Base-by-base conservation (phyloP, 2,329 filamentous ascomycete species). In the Hypoxylon sp. region DNA sequence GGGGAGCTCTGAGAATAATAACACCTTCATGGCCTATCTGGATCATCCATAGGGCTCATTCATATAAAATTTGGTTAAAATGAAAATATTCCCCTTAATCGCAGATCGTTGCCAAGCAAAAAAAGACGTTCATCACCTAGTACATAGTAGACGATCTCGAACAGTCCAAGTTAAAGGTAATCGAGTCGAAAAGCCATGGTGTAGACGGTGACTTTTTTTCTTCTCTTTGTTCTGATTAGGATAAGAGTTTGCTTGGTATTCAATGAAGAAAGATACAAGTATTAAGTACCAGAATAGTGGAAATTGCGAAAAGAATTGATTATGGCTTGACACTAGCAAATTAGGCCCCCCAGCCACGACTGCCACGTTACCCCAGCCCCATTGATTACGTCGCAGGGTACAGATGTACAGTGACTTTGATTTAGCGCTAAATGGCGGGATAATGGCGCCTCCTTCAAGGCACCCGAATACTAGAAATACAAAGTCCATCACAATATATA, bases 311-410 rank as follows among this genome's bases (percentile, higher is more conserved):
- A 57, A 22, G 29, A 57, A 14, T 37, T 33, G 19, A 29, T 42
- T 14, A 55, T 13, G 47, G 19, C 64, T 67, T 68, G 57, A 61
- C 63, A 39, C 26, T 22, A 22, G 19, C 19, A 22, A 22, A 22
- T 22, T 22, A 29, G 9, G 24, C 19, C 59, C 59, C 55, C 55
- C 67, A 71, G 70, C 67, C 67, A 68, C 70, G 60, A 26, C 56
- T 68, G 66, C 65, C 62, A 64, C 59, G 70, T 71, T 70, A 53
- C 71, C 68, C 68, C 70, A 77, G 75, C 75, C 75, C 69, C 72
- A 71, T 71, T 57, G 69, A 77, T 77, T 77, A 77, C 75, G 75
- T 77, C 74, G 75, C 74, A 71, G 65, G 66, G 63, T 67, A 62
- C 59, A 55, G 51, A 64, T 56, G 51, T 53, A 57, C 47, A 14